A percentile compares a stretch with the other conserved stretches of the same genome.
Evolutionary conservation across 164 flowering plant genomes (phyloP).

Genomic region (Santalum album): DNA sequence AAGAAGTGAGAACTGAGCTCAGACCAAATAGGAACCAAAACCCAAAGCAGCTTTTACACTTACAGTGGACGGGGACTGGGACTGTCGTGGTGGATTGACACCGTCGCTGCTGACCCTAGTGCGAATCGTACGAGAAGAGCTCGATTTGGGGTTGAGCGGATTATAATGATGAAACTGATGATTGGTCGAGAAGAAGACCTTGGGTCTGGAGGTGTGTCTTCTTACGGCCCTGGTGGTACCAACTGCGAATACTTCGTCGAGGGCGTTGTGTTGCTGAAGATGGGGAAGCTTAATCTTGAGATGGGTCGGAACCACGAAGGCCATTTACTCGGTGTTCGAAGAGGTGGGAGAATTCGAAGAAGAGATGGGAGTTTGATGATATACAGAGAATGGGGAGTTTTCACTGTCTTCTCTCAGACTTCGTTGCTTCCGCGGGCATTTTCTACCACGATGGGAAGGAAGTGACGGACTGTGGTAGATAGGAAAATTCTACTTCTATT

Average conservation of each 20-base stretch:
- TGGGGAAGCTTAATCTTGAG: not conserved
- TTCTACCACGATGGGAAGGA: too few species aligned
- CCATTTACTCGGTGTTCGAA: not conserved
- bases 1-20: too few species aligned
- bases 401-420: too few species aligned
- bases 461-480: too few species aligned
- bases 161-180: not conserved
- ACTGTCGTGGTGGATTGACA: not conserved
- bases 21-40: not conserved
- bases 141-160: not conserved
- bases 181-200: not conserved
- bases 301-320: not conserved
- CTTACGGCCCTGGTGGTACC: not conserved
- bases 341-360: too few species aligned
- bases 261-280: not conserved
- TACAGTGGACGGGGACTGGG: not conserved
- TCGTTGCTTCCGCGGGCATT: too few species aligned
- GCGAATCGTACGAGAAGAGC: not conserved
- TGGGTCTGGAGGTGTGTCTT: not conserved
- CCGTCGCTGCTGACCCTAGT: not conserved
- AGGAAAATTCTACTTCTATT: too few species aligned
- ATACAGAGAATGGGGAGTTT: too few species aligned
- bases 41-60: not conserved
- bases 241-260: not conserved
- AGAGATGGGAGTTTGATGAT: too few species aligned